Conservation (phyloP, 1,284 basidiomycete species). For the Polyporus tsugae region DNA sequence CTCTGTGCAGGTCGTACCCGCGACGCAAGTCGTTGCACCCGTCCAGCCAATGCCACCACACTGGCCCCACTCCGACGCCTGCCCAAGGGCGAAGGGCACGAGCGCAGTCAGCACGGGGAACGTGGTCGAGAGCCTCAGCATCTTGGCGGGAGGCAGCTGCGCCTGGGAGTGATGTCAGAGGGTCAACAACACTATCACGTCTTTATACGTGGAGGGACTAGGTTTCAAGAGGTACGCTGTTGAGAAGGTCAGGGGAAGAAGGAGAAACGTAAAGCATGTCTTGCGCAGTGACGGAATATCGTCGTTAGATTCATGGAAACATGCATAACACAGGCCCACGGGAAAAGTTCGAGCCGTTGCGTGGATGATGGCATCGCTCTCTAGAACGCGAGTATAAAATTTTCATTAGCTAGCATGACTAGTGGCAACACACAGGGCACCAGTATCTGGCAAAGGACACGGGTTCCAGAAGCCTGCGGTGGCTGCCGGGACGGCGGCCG, state of each 20-base stretch:
- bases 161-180: background rate
- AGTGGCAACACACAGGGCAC: background rate
- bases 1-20: conserved; percentile 37
- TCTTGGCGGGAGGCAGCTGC: conserved; percentile 9
- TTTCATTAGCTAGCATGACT: conserved; percentile 6
- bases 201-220: background rate
- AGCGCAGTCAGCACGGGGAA: conserved; percentile 37
- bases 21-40: conserved; percentile 43
- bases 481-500: conserved; percentile 9
- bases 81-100: conserved; percentile 40
- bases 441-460: conserved; percentile 8
- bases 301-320: conserved; percentile 23
- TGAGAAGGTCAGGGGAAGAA: background rate
- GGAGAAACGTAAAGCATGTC: background rate
- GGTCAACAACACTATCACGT: no score
- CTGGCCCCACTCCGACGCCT: conserved; percentile 43
- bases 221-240: background rate
- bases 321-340: background rate
- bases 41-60: conserved; percentile 47
- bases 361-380: background rate
- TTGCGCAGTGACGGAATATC: conserved; percentile 23
- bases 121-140: conserved; percentile 37
- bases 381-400: conserved; percentile 3
- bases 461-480: conserved; percentile 14
- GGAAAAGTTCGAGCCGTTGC: background rate